phyloP scores from a whole-genome alignment of 345 rosid species.

The Abelmoschus esculentus region DNA sequence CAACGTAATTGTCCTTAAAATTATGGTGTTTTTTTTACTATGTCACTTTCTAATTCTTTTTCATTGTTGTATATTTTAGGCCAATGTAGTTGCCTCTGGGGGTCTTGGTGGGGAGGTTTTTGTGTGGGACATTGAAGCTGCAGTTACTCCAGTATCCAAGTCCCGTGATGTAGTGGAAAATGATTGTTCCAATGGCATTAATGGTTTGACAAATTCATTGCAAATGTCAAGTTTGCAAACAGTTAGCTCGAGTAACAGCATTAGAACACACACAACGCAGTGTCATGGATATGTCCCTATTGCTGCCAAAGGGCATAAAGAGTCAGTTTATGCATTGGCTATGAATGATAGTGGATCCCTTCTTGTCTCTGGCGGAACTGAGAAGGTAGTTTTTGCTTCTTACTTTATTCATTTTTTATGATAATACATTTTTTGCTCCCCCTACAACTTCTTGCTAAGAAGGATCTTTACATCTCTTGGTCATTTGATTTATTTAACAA shows the following conservation, averaged over 20 bases:
- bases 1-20: no score
- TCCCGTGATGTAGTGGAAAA: constrained; percentile 67
- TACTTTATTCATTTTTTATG: background rate
- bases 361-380: constrained; percentile 99
- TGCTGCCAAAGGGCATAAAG: constrained; percentile 96
- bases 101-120: constrained; percentile 99
- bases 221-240: constrained; percentile 69
- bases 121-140: constrained; percentile 20
- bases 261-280: constrained; percentile 57
- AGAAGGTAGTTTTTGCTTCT: constrained; percentile 55
- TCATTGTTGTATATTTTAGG: constrained; percentile 30
- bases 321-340: constrained; percentile 97
- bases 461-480: no score
- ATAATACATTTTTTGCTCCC: background rate
- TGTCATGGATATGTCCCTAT: constrained; percentile 73
- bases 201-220: constrained; percentile 48
- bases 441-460: background rate
- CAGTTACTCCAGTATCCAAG: constrained; percentile 64
- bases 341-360: constrained; percentile 83
- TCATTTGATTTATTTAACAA: no score
- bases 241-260: constrained; percentile 75
- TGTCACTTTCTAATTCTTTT: no score
- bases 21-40: no score
- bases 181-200: constrained; percentile 62
- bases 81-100: constrained; percentile 94